Base-by-base conservation (phyloP, 257 asterid species). In the Craterostigma plantagineum region DNA sequence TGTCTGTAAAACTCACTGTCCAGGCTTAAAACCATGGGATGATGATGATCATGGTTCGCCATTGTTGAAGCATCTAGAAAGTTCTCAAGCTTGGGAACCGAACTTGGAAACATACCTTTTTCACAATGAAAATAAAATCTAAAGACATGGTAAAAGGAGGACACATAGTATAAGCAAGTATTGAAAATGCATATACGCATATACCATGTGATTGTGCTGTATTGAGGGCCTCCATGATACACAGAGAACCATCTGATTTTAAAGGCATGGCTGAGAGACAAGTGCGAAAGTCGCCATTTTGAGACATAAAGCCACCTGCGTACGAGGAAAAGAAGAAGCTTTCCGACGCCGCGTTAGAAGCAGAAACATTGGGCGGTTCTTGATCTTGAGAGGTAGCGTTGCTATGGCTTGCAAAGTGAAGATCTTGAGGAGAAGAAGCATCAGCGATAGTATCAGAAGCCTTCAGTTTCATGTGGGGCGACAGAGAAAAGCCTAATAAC, bases 401-500 rank as follows among this genome's bases (percentile, higher is more conserved):
- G 30, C 30, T 23, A 44, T 12, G 37, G 27, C 34, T 17, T 37
- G 11, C 12, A 14, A 17, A 27, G 39, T 46, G 57, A 40, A 10
- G 33, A 27, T 23, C 30, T 23, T 23, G 30, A 23, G 30, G 6
- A 2, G 30, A 23, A 8, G 49, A 27, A 4, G 16, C 7, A 11
- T 9, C 34, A 14, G 55, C 23, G 42, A 34, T 41, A 46, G 49
- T 10, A 33, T 23, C 45, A 47, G 23, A 16, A 17, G 74, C 62
- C 58, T 69, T 86, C 86, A 73, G 71, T 58, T 68, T 77, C 81
- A 76, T 53, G 50, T 79, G 69, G 47, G 96, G 69, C 14, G 93
- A 67, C 58, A 79, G 96, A 52, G 93, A 76, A 57, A 84, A 84
- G 8, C 92, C 93, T 46, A 85, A 53, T 92, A 85, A 84, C n/a